These are phyloP conservation scores for Arthrobotrys pseudoclavata DNA, from an alignment of 2,329 filamentous ascomycete genomes.

Conservation along the genomic window DNA sequence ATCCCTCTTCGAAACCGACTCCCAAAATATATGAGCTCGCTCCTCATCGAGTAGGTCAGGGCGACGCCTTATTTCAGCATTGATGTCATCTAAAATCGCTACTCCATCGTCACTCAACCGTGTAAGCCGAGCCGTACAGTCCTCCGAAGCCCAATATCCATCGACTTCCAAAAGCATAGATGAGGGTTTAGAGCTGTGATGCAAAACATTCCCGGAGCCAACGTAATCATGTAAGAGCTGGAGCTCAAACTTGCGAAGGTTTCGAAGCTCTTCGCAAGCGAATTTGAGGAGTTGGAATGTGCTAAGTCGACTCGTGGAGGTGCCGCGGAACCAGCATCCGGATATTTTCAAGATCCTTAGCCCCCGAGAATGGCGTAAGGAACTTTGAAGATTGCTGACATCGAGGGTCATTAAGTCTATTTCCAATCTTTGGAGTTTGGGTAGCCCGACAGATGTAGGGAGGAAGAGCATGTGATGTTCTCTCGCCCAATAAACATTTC, in stretches of 20 bases:
- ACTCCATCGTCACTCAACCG: background rate
- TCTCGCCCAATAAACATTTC: background rate
- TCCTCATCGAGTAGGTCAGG: background rate
- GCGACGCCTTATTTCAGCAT: background rate
- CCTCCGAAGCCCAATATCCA: background rate
- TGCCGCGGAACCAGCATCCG: conserved; percentile 6
- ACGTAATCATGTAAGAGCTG: background rate
- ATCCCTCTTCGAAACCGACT: background rate
- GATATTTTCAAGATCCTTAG: background rate
- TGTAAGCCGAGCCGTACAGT: background rate
- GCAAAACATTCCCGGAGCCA: too few species aligned
- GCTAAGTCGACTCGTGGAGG: background rate
- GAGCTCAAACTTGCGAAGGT: background rate
- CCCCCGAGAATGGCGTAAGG: background rate
- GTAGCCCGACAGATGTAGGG: background rate
- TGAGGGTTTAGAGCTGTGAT: too few species aligned
- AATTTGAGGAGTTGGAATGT: background rate
- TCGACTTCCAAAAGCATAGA: background rate
- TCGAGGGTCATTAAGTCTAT: background rate
- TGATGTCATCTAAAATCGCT: background rate
- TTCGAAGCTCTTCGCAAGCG: background rate
- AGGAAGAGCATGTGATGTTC: background rate
- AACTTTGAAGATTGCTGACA: background rate
- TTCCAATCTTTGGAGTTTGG: background rate
- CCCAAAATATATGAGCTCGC: background rate